Conservation (phyloP, 306 rosid species). For the Albizia julibrissin region DNA sequence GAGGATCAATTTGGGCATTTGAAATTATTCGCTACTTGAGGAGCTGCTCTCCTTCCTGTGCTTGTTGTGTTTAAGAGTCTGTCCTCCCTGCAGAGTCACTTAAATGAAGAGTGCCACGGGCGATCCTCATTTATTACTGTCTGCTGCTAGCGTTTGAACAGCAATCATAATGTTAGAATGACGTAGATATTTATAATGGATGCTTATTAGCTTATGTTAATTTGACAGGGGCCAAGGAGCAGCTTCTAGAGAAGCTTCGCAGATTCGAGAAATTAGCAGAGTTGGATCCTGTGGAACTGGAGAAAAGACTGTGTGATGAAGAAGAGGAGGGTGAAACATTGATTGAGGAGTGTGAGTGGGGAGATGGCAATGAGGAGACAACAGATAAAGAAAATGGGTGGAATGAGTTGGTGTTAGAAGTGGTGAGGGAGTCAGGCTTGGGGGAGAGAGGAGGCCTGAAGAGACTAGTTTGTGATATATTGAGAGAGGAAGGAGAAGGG, state of each 20-base stretch:
- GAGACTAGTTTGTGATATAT: constrained; percentile 64
- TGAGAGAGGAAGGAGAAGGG: constrained; percentile 56
- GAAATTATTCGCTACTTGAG: constrained; percentile 12
- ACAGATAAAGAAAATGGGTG: constrained; percentile 35
- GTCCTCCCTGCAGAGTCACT: constrained; percentile 1
- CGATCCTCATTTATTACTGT: not conserved
- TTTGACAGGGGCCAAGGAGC: constrained; percentile 77
- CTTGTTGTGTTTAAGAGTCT: not conserved
- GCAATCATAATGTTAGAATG: not conserved
- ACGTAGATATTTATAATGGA: not conserved
- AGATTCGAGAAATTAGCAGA: constrained; percentile 89
- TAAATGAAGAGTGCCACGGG: not conserved
- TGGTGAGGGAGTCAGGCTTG: constrained; percentile 34
- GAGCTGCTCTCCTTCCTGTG: constrained; percentile 17
- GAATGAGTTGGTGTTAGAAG: constrained; percentile 44
- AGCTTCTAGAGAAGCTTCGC: constrained; percentile 69
- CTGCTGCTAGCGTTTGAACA: not conserved
- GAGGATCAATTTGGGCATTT: constrained; percentile 15
- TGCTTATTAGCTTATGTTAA: not conserved
- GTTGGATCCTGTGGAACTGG: constrained; percentile 79
- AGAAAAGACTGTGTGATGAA: constrained; percentile 60
- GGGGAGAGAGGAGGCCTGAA: constrained; percentile 40
- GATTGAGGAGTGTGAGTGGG: constrained; percentile 39
- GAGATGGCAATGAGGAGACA: constrained; percentile 24
- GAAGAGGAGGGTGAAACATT: constrained; percentile 45